Base-by-base conservation (phyloP, 116 monocot species). In the Posidonia oceanica region DNA sequence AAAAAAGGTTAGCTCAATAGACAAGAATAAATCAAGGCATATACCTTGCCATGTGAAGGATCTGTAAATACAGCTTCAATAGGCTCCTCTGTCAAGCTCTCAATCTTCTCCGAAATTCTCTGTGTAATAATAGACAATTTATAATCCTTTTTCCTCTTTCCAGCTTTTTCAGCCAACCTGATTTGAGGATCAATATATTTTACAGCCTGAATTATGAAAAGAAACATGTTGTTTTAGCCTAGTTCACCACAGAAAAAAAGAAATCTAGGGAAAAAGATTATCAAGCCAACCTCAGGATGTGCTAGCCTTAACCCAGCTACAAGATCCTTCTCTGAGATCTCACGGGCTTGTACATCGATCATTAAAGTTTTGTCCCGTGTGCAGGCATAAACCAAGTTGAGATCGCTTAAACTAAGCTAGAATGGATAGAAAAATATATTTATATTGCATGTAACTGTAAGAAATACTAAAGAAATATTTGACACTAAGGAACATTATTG, bases 331-430 rank as follows among this genome's bases (percentile, higher is more conserved):
- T 99, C 99, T 52, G 99, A 81, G 60, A 99, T 93, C 76, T 88
- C 93, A 67, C 93, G 82, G 40, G 99, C 99, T 69, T 99, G 99
- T 41, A 93, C 93, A 78, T 99, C 99, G 61, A 99, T 99, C 99
- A 99, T 99, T 54, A 99, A 66, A 61, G 93, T 93, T 71, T 79
- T 93, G 76, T 99, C 99, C 63, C 74, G 61, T 62, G 93, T 90
- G 78, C 99, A 99, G 3, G 99, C 99, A 84, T 99, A 99, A 7
- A 99, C 86, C 82, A 99, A 78, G 69, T 99, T 99, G 59, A 99
- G 90, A 75, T 99, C 99, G 75, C 99, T 93, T 67, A 78, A 72
- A 74, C 84, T 86, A 70, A 99, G 81, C 99, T 94, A 86, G 60
- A 84, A 22, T n/a, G 21, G 22, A 22, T 7, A 59, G 60, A 7